Conservation (phyloP, 2,329 filamentous ascomycete genomes). For the Clathrospora elynae region DNA sequence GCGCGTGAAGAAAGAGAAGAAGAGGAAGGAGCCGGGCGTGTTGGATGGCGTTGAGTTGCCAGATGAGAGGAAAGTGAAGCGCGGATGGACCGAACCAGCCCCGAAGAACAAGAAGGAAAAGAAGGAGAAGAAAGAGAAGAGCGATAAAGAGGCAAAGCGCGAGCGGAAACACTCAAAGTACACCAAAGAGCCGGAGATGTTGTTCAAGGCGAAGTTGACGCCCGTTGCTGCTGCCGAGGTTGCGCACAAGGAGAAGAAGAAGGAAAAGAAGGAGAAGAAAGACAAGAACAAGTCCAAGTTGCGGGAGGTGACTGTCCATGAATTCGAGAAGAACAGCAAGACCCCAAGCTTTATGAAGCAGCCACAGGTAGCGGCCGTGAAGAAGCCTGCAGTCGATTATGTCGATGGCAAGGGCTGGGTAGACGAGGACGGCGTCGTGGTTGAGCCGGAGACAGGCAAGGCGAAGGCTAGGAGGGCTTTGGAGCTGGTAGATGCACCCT, state of each 20-base stretch:
- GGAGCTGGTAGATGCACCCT: conserved; percentile 39
- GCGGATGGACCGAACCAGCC: conserved; percentile 81
- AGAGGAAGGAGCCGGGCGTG: conserved; percentile 56
- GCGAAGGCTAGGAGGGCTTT: conserved; percentile 41
- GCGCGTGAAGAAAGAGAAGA: conserved; percentile 54
- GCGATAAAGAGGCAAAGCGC: conserved; percentile 63
- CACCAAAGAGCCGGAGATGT: conserved; percentile 77
- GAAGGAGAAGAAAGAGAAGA: conserved; percentile 56
- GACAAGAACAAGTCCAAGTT: conserved; percentile 59
- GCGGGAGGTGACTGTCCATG: conserved; percentile 74
- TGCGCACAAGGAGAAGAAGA: conserved; percentile 50
- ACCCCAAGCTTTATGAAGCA: conserved; percentile 80
- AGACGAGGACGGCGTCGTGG: conserved; percentile 74
- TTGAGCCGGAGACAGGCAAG: conserved; percentile 61
- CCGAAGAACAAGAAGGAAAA: conserved; percentile 53
- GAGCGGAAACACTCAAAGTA: conserved; percentile 73
- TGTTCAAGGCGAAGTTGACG: conserved; percentile 82
- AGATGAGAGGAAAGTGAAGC: conserved; percentile 77
- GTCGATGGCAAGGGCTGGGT: conserved; percentile 90
- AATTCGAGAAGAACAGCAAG: conserved; percentile 84
- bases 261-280: conserved; percentile 63
- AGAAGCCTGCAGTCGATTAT: conserved; percentile 65
- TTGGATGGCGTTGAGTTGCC: conserved; percentile 74
- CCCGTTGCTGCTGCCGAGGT: conserved; percentile 45
- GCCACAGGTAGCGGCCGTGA: conserved; percentile 51